Percentiles rank a stretch among this genome's conserved stretches.
These are phyloP conservation scores for Serendipita sp. DNA, from an alignment of 768 basidiomycete species.

Conservation along the genomic window DNA sequence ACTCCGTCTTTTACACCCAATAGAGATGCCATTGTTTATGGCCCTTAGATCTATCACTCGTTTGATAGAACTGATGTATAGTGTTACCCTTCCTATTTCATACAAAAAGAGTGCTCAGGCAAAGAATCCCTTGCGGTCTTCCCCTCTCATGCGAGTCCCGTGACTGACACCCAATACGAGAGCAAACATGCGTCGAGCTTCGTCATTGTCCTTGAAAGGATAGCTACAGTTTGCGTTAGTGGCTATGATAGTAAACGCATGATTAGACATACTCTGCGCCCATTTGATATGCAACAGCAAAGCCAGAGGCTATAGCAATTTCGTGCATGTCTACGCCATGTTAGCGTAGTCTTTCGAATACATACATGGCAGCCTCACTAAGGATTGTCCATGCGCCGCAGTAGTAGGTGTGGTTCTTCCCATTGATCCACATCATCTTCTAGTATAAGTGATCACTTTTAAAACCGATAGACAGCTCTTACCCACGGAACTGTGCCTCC, in stretches of 20 bases:
- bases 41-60: no score
- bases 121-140: conserved; percentile 2
- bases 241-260: neutral
- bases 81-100: no score
- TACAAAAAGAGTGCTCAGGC: neutral
- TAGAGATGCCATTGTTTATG: neutral
- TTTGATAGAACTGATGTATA: no score
- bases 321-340: conserved; percentile 20
- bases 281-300: conserved; percentile 24
- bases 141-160: conserved; percentile 2
- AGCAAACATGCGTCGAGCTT: conserved; percentile 7
- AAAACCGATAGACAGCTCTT: neutral
- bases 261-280: conserved; percentile 17
- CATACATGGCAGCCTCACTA: conserved; percentile 13
- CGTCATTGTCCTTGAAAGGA: conserved; percentile 20
- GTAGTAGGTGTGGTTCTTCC: conserved; percentile 22
- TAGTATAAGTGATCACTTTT: neutral
- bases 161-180: conserved; percentile 5
- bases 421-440: conserved; percentile 20
- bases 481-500: conserved; percentile 22
- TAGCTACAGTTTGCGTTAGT: conserved; percentile 10
- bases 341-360: no score
- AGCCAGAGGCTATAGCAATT: conserved; percentile 24
- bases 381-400: conserved; percentile 25
- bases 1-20: neutral